Conservation (phyloP, 441 rosid genomes). For the Aleurites moluccanus region DNA sequence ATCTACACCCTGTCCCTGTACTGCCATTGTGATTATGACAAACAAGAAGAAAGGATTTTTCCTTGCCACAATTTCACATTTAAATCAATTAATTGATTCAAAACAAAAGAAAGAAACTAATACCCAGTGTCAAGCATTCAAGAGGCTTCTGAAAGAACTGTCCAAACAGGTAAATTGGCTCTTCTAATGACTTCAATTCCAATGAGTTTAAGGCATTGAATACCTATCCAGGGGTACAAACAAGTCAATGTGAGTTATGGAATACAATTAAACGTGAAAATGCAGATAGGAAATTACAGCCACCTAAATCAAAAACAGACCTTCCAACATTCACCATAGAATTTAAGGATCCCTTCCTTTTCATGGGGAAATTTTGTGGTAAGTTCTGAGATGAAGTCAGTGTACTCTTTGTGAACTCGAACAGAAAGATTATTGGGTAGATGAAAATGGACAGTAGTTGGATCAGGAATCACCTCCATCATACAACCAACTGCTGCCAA, state of each 20-base stretch:
- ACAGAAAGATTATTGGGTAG: conserved; percentile 76
- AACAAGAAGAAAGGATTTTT: background rate
- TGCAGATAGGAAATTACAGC: conserved; percentile 16
- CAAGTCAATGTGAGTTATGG: conserved; percentile 25
- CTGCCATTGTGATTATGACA: background rate
- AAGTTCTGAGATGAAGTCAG: conserved; percentile 63
- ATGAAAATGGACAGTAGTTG: conserved; percentile 94
- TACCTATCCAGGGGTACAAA: conserved; percentile 46
- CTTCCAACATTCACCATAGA: conserved; percentile 91
- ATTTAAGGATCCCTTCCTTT: conserved; percentile 76
- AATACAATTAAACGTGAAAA: conserved; percentile 14
- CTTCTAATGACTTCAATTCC: conserved; percentile 93
- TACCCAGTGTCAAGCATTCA: conserved; percentile 91
- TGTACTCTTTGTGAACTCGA: conserved; percentile 70
- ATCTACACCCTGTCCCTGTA: background rate
- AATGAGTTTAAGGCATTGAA: conserved; percentile 87
- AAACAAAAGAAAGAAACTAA: conserved; percentile 10
- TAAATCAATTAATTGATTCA: conserved; percentile 5
- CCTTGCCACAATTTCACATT: background rate
- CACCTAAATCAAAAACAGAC: conserved; percentile 44
- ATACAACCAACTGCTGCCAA: conserved; percentile 84
- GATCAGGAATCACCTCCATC: conserved; percentile 95
- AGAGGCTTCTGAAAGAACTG: conserved; percentile 92
- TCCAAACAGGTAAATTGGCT: conserved; percentile 89
- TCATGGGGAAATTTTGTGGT: conserved; percentile 77